A percentile compares a stretch with the other conserved stretches of the same genome.
phyloP scores from a whole-genome alignment of 495 filamentous ascomycete species.

The Echria macrotheca region DNA sequence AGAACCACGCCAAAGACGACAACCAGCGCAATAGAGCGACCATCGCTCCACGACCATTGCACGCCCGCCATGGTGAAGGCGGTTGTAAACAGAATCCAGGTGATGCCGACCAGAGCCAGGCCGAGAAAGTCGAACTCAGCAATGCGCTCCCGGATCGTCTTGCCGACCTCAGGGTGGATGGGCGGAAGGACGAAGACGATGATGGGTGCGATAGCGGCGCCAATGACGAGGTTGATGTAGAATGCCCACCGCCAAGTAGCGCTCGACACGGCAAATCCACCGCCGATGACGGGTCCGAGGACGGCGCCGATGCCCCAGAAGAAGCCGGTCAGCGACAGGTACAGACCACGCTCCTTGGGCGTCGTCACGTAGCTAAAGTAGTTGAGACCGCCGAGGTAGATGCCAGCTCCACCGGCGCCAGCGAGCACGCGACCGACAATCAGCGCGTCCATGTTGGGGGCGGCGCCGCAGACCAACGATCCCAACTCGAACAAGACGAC shows the following conservation, averaged over 20 bases:
- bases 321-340: slow-evolving; percentile 25
- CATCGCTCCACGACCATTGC: slow-evolving; percentile 47
- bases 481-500: slow-evolving; percentile 47
- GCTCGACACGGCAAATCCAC: slow-evolving; percentile 41
- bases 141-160: slow-evolving; percentile 31
- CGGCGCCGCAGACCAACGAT: slow-evolving; percentile 50
- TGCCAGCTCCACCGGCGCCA: slow-evolving; percentile 41
- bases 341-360: slow-evolving; percentile 39
- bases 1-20: slow-evolving; percentile 49
- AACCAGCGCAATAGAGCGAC: slow-evolving; percentile 49
- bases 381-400: slow-evolving; percentile 38
- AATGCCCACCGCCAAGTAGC: slow-evolving; percentile 49
- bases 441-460: slow-evolving; percentile 47
- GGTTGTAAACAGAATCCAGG: slow-evolving; percentile 41
- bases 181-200: slow-evolving; percentile 53
- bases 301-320: slow-evolving; percentile 37
- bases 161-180: slow-evolving; percentile 39
- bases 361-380: slow-evolving; percentile 46
- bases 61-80: slow-evolving; percentile 53
- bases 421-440: slow-evolving; percentile 55
- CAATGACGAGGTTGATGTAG: slow-evolving; percentile 47
- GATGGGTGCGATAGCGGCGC: slow-evolving; percentile 44
- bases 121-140: slow-evolving; percentile 43
- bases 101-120: slow-evolving; percentile 36
- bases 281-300: slow-evolving; percentile 41